Evolutionary conservation across 441 rosid genomes (phyloP).

Genomic region (Eruca vesicaria): DNA sequence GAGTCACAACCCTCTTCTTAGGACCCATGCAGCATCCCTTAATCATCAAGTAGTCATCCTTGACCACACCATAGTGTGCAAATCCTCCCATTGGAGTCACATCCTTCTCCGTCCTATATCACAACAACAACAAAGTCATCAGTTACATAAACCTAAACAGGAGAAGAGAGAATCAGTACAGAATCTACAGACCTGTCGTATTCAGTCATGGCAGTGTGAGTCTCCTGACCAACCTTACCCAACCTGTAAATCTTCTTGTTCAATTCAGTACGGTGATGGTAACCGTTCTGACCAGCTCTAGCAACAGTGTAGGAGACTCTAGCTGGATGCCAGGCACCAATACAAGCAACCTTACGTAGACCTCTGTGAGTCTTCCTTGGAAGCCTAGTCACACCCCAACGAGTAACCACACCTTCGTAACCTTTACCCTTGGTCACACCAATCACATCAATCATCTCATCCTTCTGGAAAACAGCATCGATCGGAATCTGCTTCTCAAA

Average conservation of each 20-base stretch:
- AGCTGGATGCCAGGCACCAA: too few relatives aligned
- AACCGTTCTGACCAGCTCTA: too few relatives aligned
- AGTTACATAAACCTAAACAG: neutral
- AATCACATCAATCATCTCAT: constrained; percentile 90
- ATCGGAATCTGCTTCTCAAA: constrained; percentile 88
- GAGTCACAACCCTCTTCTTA: constrained; percentile 93
- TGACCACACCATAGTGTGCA: constrained; percentile 86
- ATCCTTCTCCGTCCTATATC: constrained; percentile 82
- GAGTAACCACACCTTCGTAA: constrained; percentile 91
- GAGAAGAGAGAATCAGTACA: too few relatives aligned
- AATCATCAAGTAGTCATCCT: constrained; percentile 79
- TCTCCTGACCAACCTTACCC: constrained; percentile 77
- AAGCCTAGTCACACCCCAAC: constrained; percentile 98
- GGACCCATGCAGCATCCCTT: constrained; percentile 96
- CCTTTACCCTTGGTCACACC: constrained; percentile 97
- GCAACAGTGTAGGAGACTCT: too few relatives aligned
- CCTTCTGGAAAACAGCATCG: constrained; percentile 85
- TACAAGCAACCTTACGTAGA: constrained; percentile 90
- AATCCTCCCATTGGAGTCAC: constrained; percentile 93
- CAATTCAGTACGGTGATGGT: constrained; percentile 90
- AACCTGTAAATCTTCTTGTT: constrained; percentile 93
- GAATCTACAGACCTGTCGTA: constrained; percentile 60
- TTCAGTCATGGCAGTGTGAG: constrained; percentile 72
- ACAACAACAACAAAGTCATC: neutral
- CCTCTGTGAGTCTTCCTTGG: constrained; percentile 97